Evolutionary conservation across 768 basidiomycete genomes (phyloP).

Genomic region (Leucogyrophana mollusca): DNA sequence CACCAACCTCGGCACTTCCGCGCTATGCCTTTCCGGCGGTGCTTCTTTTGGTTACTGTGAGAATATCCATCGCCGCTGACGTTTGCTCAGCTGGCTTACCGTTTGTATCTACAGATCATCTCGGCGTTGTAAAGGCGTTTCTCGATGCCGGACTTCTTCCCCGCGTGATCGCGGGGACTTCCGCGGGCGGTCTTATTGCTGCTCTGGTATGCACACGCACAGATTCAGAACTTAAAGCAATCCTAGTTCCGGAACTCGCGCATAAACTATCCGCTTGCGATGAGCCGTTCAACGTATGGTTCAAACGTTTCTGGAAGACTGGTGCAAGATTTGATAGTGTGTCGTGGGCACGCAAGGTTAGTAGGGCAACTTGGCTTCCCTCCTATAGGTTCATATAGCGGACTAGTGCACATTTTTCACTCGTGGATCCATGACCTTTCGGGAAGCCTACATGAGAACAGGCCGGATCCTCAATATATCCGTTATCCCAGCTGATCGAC

Average conservation of each 20-base stretch:
- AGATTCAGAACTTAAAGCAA: conserved; percentile 75
- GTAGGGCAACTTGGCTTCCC: conserved; percentile 7
- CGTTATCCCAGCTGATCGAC: conserved; percentile 85
- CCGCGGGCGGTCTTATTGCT: conserved; percentile 83
- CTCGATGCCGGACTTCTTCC: conserved; percentile 84
- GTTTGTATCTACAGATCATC: conserved; percentile 55
- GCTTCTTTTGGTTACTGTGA: conserved; percentile 92
- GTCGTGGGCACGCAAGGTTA: conserved; percentile 85
- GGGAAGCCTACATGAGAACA: conserved; percentile 90
- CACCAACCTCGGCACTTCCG: conserved; percentile 87
- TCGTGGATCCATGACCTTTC: conserved; percentile 90
- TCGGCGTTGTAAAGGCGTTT: conserved; percentile 91
- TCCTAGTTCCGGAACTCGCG: conserved; percentile 83
- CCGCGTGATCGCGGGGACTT: conserved; percentile 91
- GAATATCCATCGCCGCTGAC: conserved; percentile 17
- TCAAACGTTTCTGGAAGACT: conserved; percentile 72
- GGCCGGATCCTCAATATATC: conserved; percentile 93
- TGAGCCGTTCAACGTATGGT: conserved; percentile 71
- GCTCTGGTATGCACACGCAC: conserved; percentile 83
- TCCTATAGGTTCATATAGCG: neutral
- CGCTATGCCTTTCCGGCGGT: conserved; percentile 94
- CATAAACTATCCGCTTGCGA: conserved; percentile 80
- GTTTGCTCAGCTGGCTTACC: neutral
- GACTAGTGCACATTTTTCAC: conserved; percentile 86
- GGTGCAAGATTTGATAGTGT: conserved; percentile 96